Evolutionary conservation across 805 yeast genomes (phyloP), one percentile per base, ranked within the genome.

Genomic region (Saccharomycopsis malanga): DNA sequence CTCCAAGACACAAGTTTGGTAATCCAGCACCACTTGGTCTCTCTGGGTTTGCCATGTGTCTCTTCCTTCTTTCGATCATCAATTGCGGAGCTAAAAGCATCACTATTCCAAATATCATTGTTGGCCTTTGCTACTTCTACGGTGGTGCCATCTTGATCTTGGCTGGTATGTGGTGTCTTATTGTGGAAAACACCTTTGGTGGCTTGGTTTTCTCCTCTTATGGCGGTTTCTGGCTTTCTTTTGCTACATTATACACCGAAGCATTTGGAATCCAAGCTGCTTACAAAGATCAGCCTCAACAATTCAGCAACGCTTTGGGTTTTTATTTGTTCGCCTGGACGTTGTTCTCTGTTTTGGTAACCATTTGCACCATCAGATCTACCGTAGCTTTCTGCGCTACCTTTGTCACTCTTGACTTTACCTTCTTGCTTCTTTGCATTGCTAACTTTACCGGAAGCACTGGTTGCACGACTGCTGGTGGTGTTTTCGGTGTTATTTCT

Each of bases 141-240:
- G 86, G 85, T 48, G 85, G 85, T 12, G 54, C 71, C 3, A 67
- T 72, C 27, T 83, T 79, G 62, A 56, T 79, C 24, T 61, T 74
- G 25, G 82, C 83, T 17, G 85, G 85, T 24, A 66, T 77, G 63
- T 78, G 82, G 82, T 83, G 77, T 59, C 66, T 77, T 54, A 74
- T 75, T 2, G 58, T 75, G 34, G 83, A 77, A 48, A 79, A 79
- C 62, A 74, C 82, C 21, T 80, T 80, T 64, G 85, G 81, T 64
- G 81, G 77, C 49, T 72, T 79, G 9, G 83, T 83, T 2, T 65
- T 80, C 44, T 59, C 74, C 42, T 73, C 80, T 4, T 79, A 68
- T 55, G 87, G 87, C 45, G 81, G 79, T 2, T 82, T 81, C 62
- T 81, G 87, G 87, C 59, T 80, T 56, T 63, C 81, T 20, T 81